These are phyloP conservation scores for Aspergillus neoniger DNA, from an alignment of 2,329 filamentous ascomycete genomes.

Conservation along the genomic window DNA sequence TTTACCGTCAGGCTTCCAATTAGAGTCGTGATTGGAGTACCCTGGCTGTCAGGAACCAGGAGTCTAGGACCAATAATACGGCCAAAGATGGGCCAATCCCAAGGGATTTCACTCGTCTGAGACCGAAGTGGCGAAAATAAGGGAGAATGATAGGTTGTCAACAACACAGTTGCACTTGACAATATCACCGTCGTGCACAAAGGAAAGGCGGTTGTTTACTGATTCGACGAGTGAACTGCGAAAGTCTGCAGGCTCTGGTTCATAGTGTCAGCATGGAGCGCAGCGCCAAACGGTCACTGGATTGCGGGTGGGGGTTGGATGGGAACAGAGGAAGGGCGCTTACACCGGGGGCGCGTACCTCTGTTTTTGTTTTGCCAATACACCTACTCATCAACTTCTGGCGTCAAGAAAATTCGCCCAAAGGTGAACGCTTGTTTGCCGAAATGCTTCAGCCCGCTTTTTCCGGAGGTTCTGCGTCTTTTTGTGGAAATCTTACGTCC, in stretches of 20 bases:
- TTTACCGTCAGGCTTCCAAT: conserved; percentile 29
- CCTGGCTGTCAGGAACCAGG: conserved; percentile 20
- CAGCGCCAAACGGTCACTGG: conserved; percentile 47
- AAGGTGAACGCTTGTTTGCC: conserved; percentile 23
- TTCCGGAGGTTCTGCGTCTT: conserved; percentile 34
- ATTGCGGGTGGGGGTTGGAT: conserved; percentile 30
- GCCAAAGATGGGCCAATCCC: conserved; percentile 17
- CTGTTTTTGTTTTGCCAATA: conserved; percentile 24
- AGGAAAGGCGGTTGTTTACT: conserved; percentile 30
- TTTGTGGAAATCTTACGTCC: conserved; percentile 35
- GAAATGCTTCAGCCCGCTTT: conserved; percentile 26
- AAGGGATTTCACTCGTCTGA: conserved; percentile 17
- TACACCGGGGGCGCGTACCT: conserved; percentile 36
- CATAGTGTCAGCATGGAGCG: conserved; percentile 47
- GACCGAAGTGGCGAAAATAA: conserved; percentile 20
- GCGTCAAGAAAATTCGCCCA: conserved; percentile 18
- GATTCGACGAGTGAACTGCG: conserved; percentile 46
- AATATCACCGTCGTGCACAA: conserved; percentile 31
- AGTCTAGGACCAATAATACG: conserved; percentile 24
- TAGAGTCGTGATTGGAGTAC: conserved; percentile 23
- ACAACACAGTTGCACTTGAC: conserved; percentile 26
- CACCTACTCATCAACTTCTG: conserved; percentile 8
- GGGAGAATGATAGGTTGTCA: conserved; percentile 23
- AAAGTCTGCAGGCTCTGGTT: conserved; percentile 41
- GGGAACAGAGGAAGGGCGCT: conserved; percentile 22